Evolutionary conservation across 129 eudicot species (phyloP), one percentile per base, ranked within the genome.

Genomic region (Tagetes erecta): DNA sequence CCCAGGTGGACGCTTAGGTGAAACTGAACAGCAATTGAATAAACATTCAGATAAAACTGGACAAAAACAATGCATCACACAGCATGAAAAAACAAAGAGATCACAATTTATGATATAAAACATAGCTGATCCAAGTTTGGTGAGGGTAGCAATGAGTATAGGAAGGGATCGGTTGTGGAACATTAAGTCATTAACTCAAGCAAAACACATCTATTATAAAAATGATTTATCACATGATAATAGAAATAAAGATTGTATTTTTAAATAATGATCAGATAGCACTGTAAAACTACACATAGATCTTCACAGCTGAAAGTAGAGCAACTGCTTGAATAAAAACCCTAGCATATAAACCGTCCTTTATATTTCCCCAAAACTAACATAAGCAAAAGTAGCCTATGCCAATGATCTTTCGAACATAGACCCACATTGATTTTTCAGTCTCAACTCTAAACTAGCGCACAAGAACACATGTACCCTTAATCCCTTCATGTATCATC

Each of bases 341-440:
- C 55, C 27, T n/a, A n/a, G n/a, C 65, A 34, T 3, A 34, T 6
- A 56, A 56, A 8, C 13, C 1, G 33, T 52, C 58, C 0, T 9
- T 5, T 27, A 27, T 2, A 27, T 30, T 27, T 27, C 62, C 62
- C 36, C 37, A 27, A 30, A 3, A 56, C 7, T 27, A 50, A 69
- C 6, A 31, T 71, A 71, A 53, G 2, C 44, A 3, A n/a, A 51
- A 51, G 34, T 14, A 52, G 64, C 37, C 68, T 36, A 63, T 63
- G 47, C 68, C 11, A 63, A 13, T 63, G 31, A 38, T 38, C 68
- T 36, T 37, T 39, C 50, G 27, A 38, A 20, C 65, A 64, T 12
- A 49, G 52, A 35, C 45, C 35, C 76, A 56, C 67, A 41, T 71
- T 55, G 53, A 72, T 4, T 45, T 73, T 60, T 5, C 60, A 60